Evolutionary conservation across 179 eudicot genomes (phyloP), one percentile per base, ranked within the genome.

Genomic region (Patellifolia procumbens): DNA sequence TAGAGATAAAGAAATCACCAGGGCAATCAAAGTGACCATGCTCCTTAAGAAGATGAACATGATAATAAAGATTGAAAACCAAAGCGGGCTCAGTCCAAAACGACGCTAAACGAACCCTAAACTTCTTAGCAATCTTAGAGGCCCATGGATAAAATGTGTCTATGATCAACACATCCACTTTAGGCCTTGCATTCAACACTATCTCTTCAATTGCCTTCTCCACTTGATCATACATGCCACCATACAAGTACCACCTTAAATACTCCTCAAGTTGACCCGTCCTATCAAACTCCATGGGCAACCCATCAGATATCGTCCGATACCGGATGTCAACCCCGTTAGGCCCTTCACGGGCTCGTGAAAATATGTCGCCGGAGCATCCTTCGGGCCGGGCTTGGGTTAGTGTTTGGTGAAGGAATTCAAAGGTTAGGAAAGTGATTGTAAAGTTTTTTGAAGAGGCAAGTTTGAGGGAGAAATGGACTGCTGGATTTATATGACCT

Each of bases 401-500:
- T 22, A 91, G 81, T 13, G 79, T 80, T 68, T 87, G 86, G 78
- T 92, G 91, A 59, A 87, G 51, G 49, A 66, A 76, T 6, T 89
- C 85, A 48, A 87, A 87, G 89, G 85, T 87, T 74, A 94, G 39
- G 84, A 92, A 92, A 26, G 97, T 94, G 80, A 92, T 78, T 35
- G 88, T 87, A 82, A 92, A 84, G 67, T 89, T 90, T 12, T 70
- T 78, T 7, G 91, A 84, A 4, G 73, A 70, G 19, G 97, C 97
- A 2, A 94, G 97, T 72, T 86, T 87, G 43, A 86, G 81, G 63
- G 96, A 90, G 0, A 94, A 86, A 63, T 88, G 80, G 24, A 85
- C 85, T 49, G 73, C 58, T 7, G 96, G 97, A 56, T 79, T 91
- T 2, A 94, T 70, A 66, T 92, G 98, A 68, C 98, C 98, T 79